These are phyloP conservation scores for Ambrosiella beaveri DNA, from an alignment of 2,329 filamentous ascomycete genomes.

Conservation along the genomic window DNA sequence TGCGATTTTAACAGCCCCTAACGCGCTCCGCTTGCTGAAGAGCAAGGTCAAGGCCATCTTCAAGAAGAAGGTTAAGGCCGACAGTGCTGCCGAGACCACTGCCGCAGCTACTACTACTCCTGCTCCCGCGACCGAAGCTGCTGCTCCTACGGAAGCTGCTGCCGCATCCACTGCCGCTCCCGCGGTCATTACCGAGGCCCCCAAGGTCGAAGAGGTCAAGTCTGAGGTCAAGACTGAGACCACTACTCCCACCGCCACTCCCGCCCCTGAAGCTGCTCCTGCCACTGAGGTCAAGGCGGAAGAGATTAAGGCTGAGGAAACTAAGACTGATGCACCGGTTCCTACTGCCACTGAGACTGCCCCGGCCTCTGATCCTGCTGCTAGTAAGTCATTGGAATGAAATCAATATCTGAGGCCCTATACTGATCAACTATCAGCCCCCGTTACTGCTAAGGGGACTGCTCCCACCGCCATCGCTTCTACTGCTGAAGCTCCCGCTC, in stretches of 20 bases:
- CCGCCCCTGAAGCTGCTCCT: conserved; percentile 17
- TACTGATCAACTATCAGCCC: not conserved
- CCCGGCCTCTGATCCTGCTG: conserved; percentile 3
- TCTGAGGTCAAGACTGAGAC: conserved; percentile 14
- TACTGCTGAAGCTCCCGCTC: conserved; percentile 16
- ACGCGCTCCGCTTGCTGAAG: conserved; percentile 37
- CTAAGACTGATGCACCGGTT: conserved; percentile 15
- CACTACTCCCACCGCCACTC: not conserved
- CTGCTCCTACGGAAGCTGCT: not conserved
- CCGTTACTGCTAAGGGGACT: conserved; percentile 15
- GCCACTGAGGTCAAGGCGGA: conserved; percentile 17
- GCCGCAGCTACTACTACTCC: conserved; percentile 1
- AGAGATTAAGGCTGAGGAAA: conserved; percentile 18
- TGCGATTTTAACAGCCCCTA: conserved; percentile 22
- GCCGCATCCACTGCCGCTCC: not conserved
- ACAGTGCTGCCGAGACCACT: conserved; percentile 14
- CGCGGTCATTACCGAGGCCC: not conserved
- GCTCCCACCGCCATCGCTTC: conserved; percentile 4
- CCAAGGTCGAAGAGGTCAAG: conserved; percentile 14
- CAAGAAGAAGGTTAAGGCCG: conserved; percentile 25
- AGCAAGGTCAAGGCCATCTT: conserved; percentile 36
- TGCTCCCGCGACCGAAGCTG: not conserved
- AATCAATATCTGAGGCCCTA: not conserved
- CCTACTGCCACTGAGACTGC: conserved; percentile 5
- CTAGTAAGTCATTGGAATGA: conserved; percentile 14